phyloP scores from a whole-genome alignment of 306 rosid genomes.

The Vachellia pachyceras region DNA sequence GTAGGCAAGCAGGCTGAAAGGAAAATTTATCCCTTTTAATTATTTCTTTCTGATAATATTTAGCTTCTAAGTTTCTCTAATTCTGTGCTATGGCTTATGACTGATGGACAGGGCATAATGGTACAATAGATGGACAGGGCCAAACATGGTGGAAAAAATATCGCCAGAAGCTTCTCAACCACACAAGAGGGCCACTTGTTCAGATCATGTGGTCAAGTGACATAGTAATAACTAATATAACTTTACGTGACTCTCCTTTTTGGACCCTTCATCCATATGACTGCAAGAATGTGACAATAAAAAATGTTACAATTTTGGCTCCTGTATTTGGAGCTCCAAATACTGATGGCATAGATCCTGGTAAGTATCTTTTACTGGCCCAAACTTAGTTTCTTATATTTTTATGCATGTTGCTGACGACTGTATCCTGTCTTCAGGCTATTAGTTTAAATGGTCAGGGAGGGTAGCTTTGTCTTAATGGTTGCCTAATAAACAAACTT shows the following conservation, averaged over 20 bases:
- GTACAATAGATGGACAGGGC: slow-evolving; percentile 98
- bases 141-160: slow-evolving; percentile 95
- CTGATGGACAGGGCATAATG: slow-evolving; percentile 83
- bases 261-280: slow-evolving; percentile 99
- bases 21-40: neutral
- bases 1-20: slow-evolving; percentile 5
- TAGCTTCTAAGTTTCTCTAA: slow-evolving; percentile 43
- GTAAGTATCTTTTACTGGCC: slow-evolving; percentile 50
- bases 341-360: slow-evolving; percentile 99
- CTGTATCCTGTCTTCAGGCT: neutral
- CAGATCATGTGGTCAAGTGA: slow-evolving; percentile 99
- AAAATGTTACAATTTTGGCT: slow-evolving; percentile 85
- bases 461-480: slow-evolving; percentile 28
- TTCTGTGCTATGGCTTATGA: slow-evolving; percentile 38
- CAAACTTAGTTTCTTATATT: slow-evolving; percentile 1
- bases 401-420: slow-evolving; percentile 26
- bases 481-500: slow-evolving; percentile 19
- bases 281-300: slow-evolving; percentile 90
- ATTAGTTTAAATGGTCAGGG: slow-evolving; percentile 11
- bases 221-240: slow-evolving; percentile 77
- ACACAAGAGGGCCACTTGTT: slow-evolving; percentile 96
- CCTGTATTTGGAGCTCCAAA: slow-evolving; percentile 89
- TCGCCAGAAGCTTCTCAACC: slow-evolving; percentile 94
- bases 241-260: slow-evolving; percentile 95
- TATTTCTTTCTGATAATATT: neutral